Conservation (phyloP, 1,139 yeast genomes). For the Blastobotrys illinoisensis region DNA sequence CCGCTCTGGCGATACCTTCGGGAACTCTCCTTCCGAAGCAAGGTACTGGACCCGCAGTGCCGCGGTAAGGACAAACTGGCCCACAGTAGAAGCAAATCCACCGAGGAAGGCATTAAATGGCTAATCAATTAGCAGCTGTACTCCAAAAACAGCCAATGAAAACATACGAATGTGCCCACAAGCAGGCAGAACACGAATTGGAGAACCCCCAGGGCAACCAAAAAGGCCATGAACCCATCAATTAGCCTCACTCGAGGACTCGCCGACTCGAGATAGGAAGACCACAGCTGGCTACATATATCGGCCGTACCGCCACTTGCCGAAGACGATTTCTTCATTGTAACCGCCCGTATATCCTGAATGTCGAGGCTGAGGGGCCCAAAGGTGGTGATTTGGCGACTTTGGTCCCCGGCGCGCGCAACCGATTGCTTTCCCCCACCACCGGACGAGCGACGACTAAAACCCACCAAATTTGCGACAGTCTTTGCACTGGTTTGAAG, state of each 20-base stretch:
- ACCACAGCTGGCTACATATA: conserved; percentile 13
- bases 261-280: conserved; percentile 20
- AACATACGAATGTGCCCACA: conserved; percentile 67
- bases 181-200: conserved; percentile 74
- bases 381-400: neutral
- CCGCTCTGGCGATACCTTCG: conserved; percentile 61
- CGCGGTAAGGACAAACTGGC: conserved; percentile 82
- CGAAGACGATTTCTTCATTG: neutral
- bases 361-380: neutral
- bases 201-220: conserved; percentile 66
- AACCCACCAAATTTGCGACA: neutral
- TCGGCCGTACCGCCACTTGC: neutral
- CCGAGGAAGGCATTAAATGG: conserved; percentile 97
- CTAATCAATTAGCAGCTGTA: conserved; percentile 17
- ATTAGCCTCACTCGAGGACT: conserved; percentile 46
- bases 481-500: neutral
- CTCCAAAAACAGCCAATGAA: neutral
- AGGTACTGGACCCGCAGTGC: conserved; percentile 63
- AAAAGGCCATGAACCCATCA: conserved; percentile 68
- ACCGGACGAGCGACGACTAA: neutral
- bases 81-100: conserved; percentile 88
- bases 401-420: conserved; percentile 2
- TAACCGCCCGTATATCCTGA: neutral
- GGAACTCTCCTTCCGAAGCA: conserved; percentile 41
- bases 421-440: neutral